Percentiles rank a stretch among this genome's conserved stretches.
Evolutionary conservation across 148 eudicot species (phyloP).

Genomic region (Mesembryanthemum crystallinum): DNA sequence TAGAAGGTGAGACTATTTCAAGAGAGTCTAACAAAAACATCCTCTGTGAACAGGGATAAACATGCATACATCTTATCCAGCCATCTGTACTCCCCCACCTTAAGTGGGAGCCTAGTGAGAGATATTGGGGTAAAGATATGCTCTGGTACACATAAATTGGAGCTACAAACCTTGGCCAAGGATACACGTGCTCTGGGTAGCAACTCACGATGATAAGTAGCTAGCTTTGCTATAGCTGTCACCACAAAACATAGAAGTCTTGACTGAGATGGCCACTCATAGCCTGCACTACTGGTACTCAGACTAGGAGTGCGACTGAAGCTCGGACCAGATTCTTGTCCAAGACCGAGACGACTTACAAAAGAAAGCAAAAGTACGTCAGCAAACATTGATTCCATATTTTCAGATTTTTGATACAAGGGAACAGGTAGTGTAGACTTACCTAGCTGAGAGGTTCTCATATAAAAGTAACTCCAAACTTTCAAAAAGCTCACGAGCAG

Average conservation of each 20-base stretch:
- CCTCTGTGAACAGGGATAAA: too few species aligned
- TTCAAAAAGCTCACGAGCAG: constrained; percentile 96
- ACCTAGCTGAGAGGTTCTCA: constrained; percentile 96
- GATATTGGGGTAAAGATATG: too few species aligned
- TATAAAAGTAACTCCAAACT: constrained; percentile 88
- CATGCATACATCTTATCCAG: too few species aligned
- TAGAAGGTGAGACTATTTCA: not conserved
- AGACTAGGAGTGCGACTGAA: constrained; percentile 43
- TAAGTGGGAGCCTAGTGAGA: too few species aligned
- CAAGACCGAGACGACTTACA: constrained; percentile 75
- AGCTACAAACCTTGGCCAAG: constrained; percentile 65
- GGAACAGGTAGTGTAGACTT: constrained; percentile 10
- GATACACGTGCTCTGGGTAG: constrained; percentile 95
- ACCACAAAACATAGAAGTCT: constrained; percentile 95
- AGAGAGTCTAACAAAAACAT: too few species aligned
- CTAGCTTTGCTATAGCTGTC: constrained; percentile 94
- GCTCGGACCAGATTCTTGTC: constrained; percentile 49
- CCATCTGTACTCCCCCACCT: too few species aligned
- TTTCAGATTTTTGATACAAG: not conserved
- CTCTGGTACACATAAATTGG: not conserved
- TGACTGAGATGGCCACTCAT: constrained; percentile 65
- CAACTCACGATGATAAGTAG: constrained; percentile 87
- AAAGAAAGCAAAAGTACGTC: constrained; percentile 24
- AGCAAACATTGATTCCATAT: constrained; percentile 16
- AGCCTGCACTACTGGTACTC: constrained; percentile 43